These are phyloP conservation scores for Acacia concinna DNA, from an alignment of 331 rosid genomes.

Conservation along the genomic window DNA sequence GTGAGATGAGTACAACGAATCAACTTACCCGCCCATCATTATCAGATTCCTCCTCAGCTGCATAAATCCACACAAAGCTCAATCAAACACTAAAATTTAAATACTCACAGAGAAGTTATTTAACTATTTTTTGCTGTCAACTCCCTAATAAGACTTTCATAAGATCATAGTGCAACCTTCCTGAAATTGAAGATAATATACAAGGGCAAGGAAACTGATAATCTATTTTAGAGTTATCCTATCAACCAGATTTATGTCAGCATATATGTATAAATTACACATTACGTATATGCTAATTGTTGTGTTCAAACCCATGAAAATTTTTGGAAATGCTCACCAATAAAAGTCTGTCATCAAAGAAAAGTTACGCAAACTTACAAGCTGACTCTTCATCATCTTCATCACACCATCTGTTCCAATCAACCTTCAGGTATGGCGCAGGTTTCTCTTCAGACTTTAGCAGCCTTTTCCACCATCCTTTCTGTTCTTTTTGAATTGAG, in stretches of 20 bases:
- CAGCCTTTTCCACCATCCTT: slow-evolving; percentile 85
- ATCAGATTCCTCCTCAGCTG: slow-evolving; percentile 71
- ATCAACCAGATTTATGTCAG: background rate
- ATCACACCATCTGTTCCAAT: slow-evolving; percentile 89
- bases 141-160: slow-evolving; percentile 1
- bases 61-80: slow-evolving; percentile 34
- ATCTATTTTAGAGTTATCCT: background rate
- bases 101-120: slow-evolving; percentile 9
- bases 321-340: slow-evolving; percentile 16
- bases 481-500: slow-evolving; percentile 74
- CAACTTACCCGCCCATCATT: slow-evolving; percentile 56
- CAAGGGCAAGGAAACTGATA: background rate
- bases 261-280: background rate
- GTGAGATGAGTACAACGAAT: slow-evolving; percentile 8
- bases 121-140: slow-evolving; percentile 17
- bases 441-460: slow-evolving; percentile 84
- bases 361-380: slow-evolving; percentile 46
- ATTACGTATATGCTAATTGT: background rate
- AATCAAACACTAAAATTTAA: slow-evolving; percentile 37
- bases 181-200: background rate
- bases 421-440: slow-evolving; percentile 84
- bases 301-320: background rate
- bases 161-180: background rate
- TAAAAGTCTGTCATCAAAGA: slow-evolving; percentile 21
- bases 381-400: slow-evolving; percentile 72